Evolutionary conservation across 2,329 filamentous ascomycete species (phyloP), one percentile per base, ranked within the genome.

Genomic region (Huntiella decipiens): DNA sequence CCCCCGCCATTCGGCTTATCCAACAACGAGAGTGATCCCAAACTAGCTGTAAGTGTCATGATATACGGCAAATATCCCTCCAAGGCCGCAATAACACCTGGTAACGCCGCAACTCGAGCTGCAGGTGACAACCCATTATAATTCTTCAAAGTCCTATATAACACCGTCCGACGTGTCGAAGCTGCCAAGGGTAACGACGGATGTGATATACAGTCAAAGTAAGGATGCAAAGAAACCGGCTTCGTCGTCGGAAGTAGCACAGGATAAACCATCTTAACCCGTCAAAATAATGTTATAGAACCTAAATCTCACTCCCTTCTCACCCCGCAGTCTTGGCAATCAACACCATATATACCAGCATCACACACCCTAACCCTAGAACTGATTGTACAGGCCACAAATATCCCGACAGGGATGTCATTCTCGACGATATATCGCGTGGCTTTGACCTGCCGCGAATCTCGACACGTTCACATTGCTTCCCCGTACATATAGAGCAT

Each of bases 171-270:
- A 56, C 84, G 77, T 6, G 83, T 88, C 53, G 86, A 87, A 16
- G 85, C 79, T 46, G 74, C 73, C 54, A 88, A 73, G 17, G 86
- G 84, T 37, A 98, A 70, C 0, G 88, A 94, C 3, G 91, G 88
- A 61, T 96, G 88, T 2, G 84, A 85, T 52, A 78, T 74, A 56
- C 82, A 88, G 54, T 65, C 72, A 61, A 93, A 79, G 61, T 70
- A 81, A 34, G 79, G 69, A 16, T 82, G 80, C 58, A 94, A 88
- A 44, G 82, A 79, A 57, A 93, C 79, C 45, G 80, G 74, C 32
- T 86, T 93, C 4, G 88, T 95, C 1, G 88, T 96, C 2, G 91
- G 87, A 31, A 96, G 74, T 8, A 74, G 65, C 57, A 94, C 95
- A 10, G 82, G 81, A 58, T 83, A 96, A 31, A 88, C 87, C 91